These are phyloP conservation scores for Blastobotrys apis DNA, from an alignment of 1,139 yeast species.

Conservation along the genomic window DNA sequence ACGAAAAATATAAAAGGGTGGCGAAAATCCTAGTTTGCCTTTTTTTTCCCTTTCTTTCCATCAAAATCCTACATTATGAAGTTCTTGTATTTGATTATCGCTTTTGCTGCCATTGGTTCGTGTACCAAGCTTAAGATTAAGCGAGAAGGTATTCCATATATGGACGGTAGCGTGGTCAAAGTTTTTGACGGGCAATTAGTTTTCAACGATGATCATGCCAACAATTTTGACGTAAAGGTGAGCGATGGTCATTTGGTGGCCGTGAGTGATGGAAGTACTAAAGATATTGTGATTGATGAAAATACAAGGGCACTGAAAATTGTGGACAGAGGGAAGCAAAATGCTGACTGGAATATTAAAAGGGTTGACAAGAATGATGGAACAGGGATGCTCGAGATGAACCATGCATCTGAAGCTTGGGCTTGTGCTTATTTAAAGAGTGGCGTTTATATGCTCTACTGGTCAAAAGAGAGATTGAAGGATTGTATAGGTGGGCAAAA, in stretches of 20 bases:
- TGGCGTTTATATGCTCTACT: constrained; percentile 9
- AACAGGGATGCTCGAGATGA: neutral
- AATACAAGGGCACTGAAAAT: neutral
- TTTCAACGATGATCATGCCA: constrained; percentile 8
- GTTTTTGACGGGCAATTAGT: constrained; percentile 1
- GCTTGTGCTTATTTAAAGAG: constrained; percentile 12
- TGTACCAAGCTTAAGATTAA: neutral
- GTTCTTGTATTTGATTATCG: too few species aligned
- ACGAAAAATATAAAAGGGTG: too few species aligned
- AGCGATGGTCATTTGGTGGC: neutral
- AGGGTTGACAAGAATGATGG: neutral
- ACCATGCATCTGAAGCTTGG: constrained; percentile 2
- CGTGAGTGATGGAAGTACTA: neutral
- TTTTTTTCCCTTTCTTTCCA: too few species aligned
- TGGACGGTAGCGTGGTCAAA: constrained; percentile 4
- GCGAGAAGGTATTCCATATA: constrained; percentile 6
- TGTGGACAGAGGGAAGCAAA: neutral
- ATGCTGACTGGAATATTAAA: neutral
- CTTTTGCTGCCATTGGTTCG: neutral
- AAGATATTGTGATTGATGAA: neutral
- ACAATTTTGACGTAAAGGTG: neutral
- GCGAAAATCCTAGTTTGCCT: too few species aligned
- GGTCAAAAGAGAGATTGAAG: constrained; percentile 2
- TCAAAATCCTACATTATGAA: too few species aligned
- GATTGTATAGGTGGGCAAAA: neutral